Conservation (phyloP, 371 early-diverging fungal genomes). For the Apophysomyces variabilis region DNA sequence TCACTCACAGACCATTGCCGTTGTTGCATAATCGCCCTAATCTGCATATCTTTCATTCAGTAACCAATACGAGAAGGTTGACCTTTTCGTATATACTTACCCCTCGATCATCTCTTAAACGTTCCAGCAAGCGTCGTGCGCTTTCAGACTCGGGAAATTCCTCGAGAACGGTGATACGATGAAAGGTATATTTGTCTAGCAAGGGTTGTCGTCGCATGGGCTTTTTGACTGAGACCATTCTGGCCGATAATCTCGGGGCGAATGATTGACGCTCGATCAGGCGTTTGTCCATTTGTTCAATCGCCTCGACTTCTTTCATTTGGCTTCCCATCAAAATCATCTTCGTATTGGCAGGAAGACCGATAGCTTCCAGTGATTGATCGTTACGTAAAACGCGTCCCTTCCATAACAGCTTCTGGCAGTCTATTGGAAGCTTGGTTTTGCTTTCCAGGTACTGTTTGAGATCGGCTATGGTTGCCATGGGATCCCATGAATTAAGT, state of each 20-base stretch:
- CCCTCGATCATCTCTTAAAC: conserved; percentile 73
- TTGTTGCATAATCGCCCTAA: conserved; percentile 76
- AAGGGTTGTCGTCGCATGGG: conserved; percentile 10
- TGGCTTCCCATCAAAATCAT: conserved; percentile 62
- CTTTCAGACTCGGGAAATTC: conserved; percentile 62
- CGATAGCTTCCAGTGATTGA: conserved; percentile 16
- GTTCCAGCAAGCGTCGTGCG: conserved; percentile 70
- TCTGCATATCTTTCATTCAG: conserved; percentile 17
- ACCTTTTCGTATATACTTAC: conserved; percentile 23
- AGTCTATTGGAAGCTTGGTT: conserved; percentile 39
- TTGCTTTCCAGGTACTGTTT: conserved; percentile 40
- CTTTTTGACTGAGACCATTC: background rate
- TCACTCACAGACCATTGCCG: conserved; percentile 79
- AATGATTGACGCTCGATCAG: conserved; percentile 24
- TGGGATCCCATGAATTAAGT: conserved; percentile 25
- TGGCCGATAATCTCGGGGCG: conserved; percentile 10
- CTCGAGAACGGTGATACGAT: conserved; percentile 63
- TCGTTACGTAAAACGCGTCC: conserved; percentile 49
- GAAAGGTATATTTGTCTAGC: conserved; percentile 68
- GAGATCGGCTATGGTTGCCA: conserved; percentile 38
- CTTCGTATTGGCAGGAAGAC: conserved; percentile 37
- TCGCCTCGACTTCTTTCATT: conserved; percentile 47
- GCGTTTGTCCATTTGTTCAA: conserved; percentile 41
- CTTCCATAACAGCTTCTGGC: conserved; percentile 59
- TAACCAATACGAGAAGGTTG: background rate